A percentile compares a stretch with the other conserved stretches of the same genome.
phyloP scores from a whole-genome alignment of 208 protist genomes.

The Trypanosomatidae sp. region DNA sequence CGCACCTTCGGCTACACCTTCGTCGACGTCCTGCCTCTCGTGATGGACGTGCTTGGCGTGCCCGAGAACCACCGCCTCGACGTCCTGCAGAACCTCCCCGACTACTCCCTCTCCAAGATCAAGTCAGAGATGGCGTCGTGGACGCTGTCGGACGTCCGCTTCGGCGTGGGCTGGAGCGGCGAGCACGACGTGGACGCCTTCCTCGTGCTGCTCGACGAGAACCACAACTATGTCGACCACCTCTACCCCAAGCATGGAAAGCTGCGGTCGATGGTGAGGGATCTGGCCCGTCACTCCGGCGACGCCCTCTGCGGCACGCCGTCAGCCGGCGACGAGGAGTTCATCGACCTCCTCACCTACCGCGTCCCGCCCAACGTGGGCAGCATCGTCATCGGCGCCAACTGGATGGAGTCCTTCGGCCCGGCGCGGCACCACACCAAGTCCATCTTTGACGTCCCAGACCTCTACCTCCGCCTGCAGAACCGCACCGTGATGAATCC shows the following conservation, averaged over 20 bases:
- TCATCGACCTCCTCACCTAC: conserved; percentile 68
- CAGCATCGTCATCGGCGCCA: conserved; percentile 61
- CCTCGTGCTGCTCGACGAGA: conserved; percentile 68
- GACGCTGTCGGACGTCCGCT: conserved; percentile 64
- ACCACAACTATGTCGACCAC: conserved; percentile 76
- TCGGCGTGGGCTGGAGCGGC: conserved; percentile 76
- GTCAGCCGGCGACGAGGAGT: conserved; percentile 64
- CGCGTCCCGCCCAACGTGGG: conserved; percentile 48
- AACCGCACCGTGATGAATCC: conserved; percentile 69
- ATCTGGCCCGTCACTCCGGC: conserved; percentile 63
- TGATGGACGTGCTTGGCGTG: conserved; percentile 69
- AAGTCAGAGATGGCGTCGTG: conserved; percentile 21
- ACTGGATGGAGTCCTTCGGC: conserved; percentile 61
- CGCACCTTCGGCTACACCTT: conserved; percentile 77
- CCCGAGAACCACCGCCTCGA: conserved; percentile 39
- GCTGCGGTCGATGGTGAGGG: conserved; percentile 34
- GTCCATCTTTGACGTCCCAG: conserved; percentile 66
- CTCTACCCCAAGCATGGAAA: conserved; percentile 61
- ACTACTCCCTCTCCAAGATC: conserved; percentile 69
- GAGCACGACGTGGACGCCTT: conserved; percentile 85
- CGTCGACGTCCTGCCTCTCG: conserved; percentile 65
- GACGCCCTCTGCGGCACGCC: conserved; percentile 56
- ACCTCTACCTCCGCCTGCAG: conserved; percentile 70
- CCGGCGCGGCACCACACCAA: not conserved
- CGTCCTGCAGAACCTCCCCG: conserved; percentile 44